Conservation (phyloP, 2,329 filamentous ascomycete species). For the Trichocomaceae sp. region DNA sequence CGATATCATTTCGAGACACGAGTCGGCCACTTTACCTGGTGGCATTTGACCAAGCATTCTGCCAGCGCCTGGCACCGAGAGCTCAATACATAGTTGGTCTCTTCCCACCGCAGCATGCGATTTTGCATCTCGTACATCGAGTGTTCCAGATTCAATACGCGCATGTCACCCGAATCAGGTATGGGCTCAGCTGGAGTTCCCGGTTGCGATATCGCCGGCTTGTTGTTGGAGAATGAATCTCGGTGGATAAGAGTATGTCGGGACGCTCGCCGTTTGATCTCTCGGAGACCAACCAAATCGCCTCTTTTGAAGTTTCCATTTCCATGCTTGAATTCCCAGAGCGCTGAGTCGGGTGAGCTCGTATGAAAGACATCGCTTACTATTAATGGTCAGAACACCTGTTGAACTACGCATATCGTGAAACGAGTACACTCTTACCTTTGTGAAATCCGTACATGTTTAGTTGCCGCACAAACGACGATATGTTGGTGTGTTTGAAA, state of each 20-base stretch:
- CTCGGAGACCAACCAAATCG: constrained; percentile 79
- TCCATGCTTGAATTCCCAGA: constrained; percentile 99
- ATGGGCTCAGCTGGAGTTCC: constrained; percentile 80
- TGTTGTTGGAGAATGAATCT: constrained; percentile 76
- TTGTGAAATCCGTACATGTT: constrained; percentile 99
- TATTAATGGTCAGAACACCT: constrained; percentile 31
- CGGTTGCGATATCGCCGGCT: constrained; percentile 67
- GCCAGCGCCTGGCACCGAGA: constrained; percentile 74
- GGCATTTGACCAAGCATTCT: constrained; percentile 69
- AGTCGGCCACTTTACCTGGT: constrained; percentile 48
- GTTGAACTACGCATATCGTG: not conserved
- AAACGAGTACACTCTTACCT: constrained; percentile 52
- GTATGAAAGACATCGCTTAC: constrained; percentile 98
- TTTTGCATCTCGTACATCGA: constrained; percentile 71
- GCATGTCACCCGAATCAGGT: constrained; percentile 66
- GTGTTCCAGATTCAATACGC: constrained; percentile 71
- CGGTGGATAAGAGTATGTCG: constrained; percentile 88
- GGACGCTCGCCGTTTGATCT: constrained; percentile 92
- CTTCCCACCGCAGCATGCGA: constrained; percentile 74
- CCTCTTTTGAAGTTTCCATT: constrained; percentile 96
- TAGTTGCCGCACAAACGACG: constrained; percentile 91
- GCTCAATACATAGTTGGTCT: constrained; percentile 70
- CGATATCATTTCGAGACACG: constrained; percentile 1
- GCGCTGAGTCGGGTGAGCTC: constrained; percentile 80
- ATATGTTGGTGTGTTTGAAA: constrained; percentile 99